Percentiles rank a stretch among this genome's conserved stretches.
Conservation (phyloP, 345 rosid genomes). For the Pistacia integerrima region DNA sequence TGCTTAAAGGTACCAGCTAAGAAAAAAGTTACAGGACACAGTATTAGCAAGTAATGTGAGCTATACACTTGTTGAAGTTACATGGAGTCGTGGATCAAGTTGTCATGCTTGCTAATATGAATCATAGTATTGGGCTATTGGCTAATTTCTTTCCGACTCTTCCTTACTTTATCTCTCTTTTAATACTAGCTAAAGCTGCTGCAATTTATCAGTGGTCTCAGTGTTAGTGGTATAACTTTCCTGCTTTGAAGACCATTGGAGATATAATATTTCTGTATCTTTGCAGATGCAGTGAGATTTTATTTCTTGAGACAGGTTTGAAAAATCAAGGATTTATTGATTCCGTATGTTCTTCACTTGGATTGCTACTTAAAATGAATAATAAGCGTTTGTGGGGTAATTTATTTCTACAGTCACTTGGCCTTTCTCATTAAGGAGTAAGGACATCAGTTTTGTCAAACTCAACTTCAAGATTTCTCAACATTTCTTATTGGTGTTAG, state of each 20-base stretch:
- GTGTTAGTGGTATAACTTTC: background rate
- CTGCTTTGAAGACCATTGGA: background rate
- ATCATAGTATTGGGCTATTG: background rate
- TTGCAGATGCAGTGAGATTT: background rate
- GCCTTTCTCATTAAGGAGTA: background rate
- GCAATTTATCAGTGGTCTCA: background rate
- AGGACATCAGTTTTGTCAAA: background rate
- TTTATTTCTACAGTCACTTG: no score
- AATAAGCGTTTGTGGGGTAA: no score
- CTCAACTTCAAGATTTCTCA: no score
- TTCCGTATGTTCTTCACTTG: background rate
- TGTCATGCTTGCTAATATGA: background rate
- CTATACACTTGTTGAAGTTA: background rate
- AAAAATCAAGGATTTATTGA: no score
- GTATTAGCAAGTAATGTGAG: background rate
- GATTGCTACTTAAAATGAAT: no score
- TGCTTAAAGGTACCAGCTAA: background rate
- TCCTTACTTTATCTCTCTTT: background rate
- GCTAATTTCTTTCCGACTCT: background rate
- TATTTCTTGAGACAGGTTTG: background rate
- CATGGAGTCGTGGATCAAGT: background rate
- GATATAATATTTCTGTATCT: background rate
- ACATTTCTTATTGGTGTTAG: background rate
- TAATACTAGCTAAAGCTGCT: background rate
- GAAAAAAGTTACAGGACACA: background rate